Base-by-base conservation (phyloP, 1,284 basidiomycete genomes). In the Sanguinoderma infundibulare region DNA sequence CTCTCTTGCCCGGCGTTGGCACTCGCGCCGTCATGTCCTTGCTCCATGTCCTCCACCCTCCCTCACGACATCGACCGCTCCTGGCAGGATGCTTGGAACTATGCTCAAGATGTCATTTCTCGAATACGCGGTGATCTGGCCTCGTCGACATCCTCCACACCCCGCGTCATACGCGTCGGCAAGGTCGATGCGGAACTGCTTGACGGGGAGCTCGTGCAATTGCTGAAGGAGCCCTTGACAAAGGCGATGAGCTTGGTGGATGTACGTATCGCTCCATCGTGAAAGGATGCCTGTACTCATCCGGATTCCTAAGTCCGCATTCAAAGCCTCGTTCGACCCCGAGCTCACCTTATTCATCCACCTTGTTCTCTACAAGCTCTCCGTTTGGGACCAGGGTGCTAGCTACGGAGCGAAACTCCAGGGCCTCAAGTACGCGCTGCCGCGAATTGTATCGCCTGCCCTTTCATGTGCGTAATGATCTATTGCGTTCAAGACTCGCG, bases 381-480 rank as follows among this genome's bases (percentile, higher is more conserved):
- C 94, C 3, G 80, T 97, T 20, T 95, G 91, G 89, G 85, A 92
- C 67, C 81, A 81, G 0, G 88, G 90, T 6, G 87, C 94, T 17
- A 95, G 91, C 53, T 98, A 98, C 70, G 97, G 97, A 38, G 91
- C 95, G 12, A 91, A 88, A 72, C 81, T 99, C 5, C 96, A 98
- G 75, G 96, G 95, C 63, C 81, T 99, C 53, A 82, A 80, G 60
- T 92, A 92, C 72, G 72, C 64, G 7, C 28, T 52, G 10, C 52
- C 32, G 15, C 34, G 53, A 9, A 36, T 20, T 24, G 22, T 9
- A 3, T n/a, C 51, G 10, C 28, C 44, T 26, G 44, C 17, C 46
- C 38, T 39, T 3, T 51, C 44, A 32, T 42, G 67, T 67, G 44
- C 28, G 60, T 40, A 15, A 5, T 26, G 8, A 1, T 56, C 26